A percentile compares a stretch with the other conserved stretches of the same genome.
These are phyloP conservation scores for Colletotrichum destructivum DNA, from an alignment of 2,329 filamentous ascomycete genomes.

Conservation along the genomic window DNA sequence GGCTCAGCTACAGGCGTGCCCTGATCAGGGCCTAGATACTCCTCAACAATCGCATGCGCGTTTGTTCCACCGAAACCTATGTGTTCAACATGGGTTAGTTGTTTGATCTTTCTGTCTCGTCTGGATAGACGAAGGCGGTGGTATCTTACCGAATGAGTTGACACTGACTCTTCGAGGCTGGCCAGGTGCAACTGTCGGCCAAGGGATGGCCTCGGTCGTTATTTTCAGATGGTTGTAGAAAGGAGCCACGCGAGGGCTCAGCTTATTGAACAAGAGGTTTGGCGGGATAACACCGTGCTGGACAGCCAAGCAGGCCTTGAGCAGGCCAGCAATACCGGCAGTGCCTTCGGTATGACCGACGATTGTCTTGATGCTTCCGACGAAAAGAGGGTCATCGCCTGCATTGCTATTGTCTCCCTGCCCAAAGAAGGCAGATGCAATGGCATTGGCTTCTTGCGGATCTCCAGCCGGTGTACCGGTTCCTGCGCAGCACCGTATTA, in stretches of 20 bases:
- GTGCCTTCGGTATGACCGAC: conserved; percentile 48
- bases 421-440: conserved; percentile 45
- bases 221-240: conserved; percentile 29
- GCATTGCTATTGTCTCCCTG: not conserved
- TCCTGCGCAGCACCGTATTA: not conserved
- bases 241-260: conserved; percentile 48
- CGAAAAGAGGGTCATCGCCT: conserved; percentile 35
- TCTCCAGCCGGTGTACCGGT: conserved; percentile 73
- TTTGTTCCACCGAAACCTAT: conserved; percentile 28
- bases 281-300: conserved; percentile 47
- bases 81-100: not conserved
- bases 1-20: not conserved
- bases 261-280: conserved; percentile 49
- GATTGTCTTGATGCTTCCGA: conserved; percentile 48
- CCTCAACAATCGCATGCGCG: conserved; percentile 19
- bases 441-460: conserved; percentile 50
- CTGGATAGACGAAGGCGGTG: not conserved
- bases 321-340: conserved; percentile 47
- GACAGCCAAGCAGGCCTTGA: conserved; percentile 46
- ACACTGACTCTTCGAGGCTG: conserved; percentile 1
- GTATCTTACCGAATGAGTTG: not conserved
- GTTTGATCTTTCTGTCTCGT: no score
- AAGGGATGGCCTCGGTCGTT: not conserved
- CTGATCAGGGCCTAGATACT: not conserved
- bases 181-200: not conserved